These are phyloP conservation scores for Tylopilus sp. DNA, from an alignment of 1,284 basidiomycete genomes.

Conservation along the genomic window DNA sequence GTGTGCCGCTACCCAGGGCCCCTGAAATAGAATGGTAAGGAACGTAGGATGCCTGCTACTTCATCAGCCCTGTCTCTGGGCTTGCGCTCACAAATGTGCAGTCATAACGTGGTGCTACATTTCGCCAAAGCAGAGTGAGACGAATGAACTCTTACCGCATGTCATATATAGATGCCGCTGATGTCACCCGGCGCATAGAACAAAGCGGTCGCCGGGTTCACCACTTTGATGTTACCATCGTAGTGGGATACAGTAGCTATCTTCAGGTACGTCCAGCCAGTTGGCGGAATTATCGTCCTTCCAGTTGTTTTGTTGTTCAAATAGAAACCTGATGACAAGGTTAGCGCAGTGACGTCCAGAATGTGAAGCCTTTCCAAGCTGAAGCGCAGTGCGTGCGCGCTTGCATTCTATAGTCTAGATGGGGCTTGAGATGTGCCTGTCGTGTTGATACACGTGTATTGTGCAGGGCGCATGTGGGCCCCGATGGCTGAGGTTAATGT, in stretches of 20 bases:
- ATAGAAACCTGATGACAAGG: background rate
- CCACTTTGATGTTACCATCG: background rate
- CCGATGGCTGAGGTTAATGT: too few relatives aligned
- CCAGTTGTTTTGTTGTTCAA: background rate
- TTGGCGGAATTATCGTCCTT: background rate
- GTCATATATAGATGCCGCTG: conserved; percentile 9
- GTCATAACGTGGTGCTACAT: background rate
- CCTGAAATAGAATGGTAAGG: conserved; percentile 26
- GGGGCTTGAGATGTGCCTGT: too few relatives aligned
- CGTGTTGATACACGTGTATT: too few relatives aligned
- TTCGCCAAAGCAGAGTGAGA: conserved; percentile 1
- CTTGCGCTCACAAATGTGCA: background rate
- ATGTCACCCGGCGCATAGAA: conserved; percentile 2
- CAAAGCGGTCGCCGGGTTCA: background rate
- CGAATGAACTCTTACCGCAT: conserved; percentile 9
- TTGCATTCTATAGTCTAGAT: background rate
- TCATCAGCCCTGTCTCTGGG: background rate
- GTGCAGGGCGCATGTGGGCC: too few relatives aligned
- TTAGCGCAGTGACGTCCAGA: background rate
- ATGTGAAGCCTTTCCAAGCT: background rate
- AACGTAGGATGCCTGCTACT: conserved; percentile 16
- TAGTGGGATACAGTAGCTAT: background rate
- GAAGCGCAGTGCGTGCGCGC: background rate
- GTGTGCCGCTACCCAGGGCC: conserved; percentile 20
- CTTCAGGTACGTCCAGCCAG: background rate